Conservation (phyloP, 306 rosid species). For the Cucurbita maxima region DNA sequence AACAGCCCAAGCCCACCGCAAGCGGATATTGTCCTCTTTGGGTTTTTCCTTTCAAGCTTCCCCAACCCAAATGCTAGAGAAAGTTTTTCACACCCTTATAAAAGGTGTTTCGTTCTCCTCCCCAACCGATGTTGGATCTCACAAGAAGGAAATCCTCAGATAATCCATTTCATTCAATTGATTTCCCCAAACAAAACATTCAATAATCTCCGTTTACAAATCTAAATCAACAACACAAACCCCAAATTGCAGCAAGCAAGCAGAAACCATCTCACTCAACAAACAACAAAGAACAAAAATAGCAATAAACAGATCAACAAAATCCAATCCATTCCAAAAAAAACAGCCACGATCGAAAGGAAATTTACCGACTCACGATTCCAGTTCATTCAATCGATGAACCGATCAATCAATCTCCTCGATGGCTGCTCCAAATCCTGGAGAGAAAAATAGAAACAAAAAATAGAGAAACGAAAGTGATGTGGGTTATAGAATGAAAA, state of each 20-base stretch:
- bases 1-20: too few species aligned
- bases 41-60: too few species aligned
- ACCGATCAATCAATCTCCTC: not conserved
- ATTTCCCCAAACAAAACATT: not conserved
- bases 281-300: not conserved
- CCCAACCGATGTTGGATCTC: too few species aligned
- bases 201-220: not conserved
- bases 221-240: not conserved
- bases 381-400: not conserved
- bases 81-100: too few species aligned
- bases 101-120: too few species aligned
- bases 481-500: not conserved
- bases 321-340: not conserved
- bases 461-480: slow-evolving; percentile 4
- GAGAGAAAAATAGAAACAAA: slow-evolving; percentile 2
- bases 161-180: not conserved
- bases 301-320: not conserved
- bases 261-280: not conserved
- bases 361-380: not conserved
- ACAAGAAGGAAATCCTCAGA: not conserved
- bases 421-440: slow-evolving; percentile 13
- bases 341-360: not conserved
- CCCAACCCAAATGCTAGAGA: too few species aligned
- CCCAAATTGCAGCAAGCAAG: not conserved
- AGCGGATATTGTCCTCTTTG: too few species aligned